A percentile compares a stretch with the other conserved stretches of the same genome.
Conservation (phyloP, 257 asterid species). For the Nicotiana benthamiana region DNA sequence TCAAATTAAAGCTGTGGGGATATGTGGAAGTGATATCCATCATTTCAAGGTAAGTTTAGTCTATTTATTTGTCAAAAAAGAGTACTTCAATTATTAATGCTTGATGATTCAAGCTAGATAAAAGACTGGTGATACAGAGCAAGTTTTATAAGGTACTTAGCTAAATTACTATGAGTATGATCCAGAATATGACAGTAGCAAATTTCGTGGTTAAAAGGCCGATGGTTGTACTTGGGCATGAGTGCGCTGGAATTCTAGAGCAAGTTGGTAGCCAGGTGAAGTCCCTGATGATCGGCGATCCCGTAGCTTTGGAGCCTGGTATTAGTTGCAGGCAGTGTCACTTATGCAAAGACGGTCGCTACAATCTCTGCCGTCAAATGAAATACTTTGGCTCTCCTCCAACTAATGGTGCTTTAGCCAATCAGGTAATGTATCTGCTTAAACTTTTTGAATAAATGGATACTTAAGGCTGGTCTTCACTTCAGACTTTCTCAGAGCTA, state of each 20-base stretch:
- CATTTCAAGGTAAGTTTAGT: constrained; percentile 57
- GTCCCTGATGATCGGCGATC: constrained; percentile 20
- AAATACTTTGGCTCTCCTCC: constrained; percentile 39
- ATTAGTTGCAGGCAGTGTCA: constrained; percentile 30
- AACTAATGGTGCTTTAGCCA: constrained; percentile 34
- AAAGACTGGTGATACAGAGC: neutral
- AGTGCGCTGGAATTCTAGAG: constrained; percentile 35
- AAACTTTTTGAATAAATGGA: neutral
- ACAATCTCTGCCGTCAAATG: constrained; percentile 25
- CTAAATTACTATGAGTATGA: neutral
- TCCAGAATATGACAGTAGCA: constrained; percentile 19
- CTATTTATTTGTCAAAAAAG: neutral
- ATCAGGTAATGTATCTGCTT: constrained; percentile 19
- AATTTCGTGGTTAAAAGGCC: constrained; percentile 28
- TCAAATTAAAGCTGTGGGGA: constrained; percentile 88
- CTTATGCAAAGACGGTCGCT: constrained; percentile 23
- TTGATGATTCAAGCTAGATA: too few species aligned
- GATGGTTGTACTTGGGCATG: constrained; percentile 38
- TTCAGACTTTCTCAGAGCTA: neutral
- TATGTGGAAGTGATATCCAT: constrained; percentile 91
- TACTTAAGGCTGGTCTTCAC: neutral
- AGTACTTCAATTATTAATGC: neutral
- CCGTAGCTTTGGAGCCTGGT: constrained; percentile 32
- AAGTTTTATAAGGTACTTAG: neutral
- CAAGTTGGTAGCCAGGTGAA: constrained; percentile 30